Percentiles rank a stretch among this genome's conserved stretches.
Evolutionary conservation across 192 early-diverging fungal species (phyloP).

Genomic region (Podila epicladia): DNA sequence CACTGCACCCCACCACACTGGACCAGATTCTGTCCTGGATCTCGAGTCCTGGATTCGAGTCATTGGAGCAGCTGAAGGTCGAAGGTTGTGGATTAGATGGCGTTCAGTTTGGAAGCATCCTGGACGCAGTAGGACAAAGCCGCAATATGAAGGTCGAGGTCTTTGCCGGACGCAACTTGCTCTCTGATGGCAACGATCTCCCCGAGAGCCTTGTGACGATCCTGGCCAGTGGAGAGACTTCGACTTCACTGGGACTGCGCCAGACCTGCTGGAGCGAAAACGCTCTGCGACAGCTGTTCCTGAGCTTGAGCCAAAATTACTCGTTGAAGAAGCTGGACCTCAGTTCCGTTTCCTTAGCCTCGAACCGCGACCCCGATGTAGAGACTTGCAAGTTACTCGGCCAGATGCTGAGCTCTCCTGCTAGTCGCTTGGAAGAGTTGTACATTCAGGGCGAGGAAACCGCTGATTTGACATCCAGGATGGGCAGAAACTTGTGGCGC

Average conservation of each 20-base stretch:
- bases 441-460: slow-evolving; percentile 42
- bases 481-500: slow-evolving; percentile 46
- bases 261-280: slow-evolving; percentile 59
- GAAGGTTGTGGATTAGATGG: slow-evolving; percentile 56
- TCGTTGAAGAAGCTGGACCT: slow-evolving; percentile 54
- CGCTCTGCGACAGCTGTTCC: slow-evolving; percentile 55
- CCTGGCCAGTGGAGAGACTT: slow-evolving; percentile 48
- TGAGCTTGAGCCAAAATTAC: slow-evolving; percentile 52
- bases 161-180: slow-evolving; percentile 48
- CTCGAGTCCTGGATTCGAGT: slow-evolving; percentile 37
- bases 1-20: slow-evolving; percentile 35
- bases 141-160: slow-evolving; percentile 51
- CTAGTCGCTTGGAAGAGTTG: slow-evolving; percentile 48
- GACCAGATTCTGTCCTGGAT: slow-evolving; percentile 42
- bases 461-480: slow-evolving; percentile 21
- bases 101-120: slow-evolving; percentile 47
- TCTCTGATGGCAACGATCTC: slow-evolving; percentile 50
- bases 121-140: slow-evolving; percentile 48
- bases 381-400: slow-evolving; percentile 55
- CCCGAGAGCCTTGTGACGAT: slow-evolving; percentile 51
- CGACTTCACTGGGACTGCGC: slow-evolving; percentile 51
- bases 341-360: slow-evolving; percentile 41
- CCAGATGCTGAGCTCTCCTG: slow-evolving; percentile 43
- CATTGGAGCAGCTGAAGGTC: slow-evolving; percentile 40
- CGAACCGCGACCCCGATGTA: slow-evolving; percentile 31